phyloP scores from a whole-genome alignment of 2,329 filamentous ascomycete genomes.

The Phyllosticta citrichinensis region DNA sequence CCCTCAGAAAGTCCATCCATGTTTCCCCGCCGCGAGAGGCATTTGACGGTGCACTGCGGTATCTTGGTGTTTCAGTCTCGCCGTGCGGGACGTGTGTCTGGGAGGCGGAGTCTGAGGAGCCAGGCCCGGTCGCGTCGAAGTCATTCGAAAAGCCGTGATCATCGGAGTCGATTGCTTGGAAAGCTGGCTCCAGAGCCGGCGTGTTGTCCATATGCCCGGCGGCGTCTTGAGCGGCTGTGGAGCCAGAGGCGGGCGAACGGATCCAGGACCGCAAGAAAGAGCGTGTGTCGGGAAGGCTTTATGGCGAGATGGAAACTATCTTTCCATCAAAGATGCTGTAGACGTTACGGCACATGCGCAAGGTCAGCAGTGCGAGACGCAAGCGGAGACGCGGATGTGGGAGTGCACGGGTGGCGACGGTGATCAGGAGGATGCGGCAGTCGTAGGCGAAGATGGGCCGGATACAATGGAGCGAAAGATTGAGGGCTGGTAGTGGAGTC shows the following conservation, averaged over 20 bases:
- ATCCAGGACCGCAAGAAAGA: neutral
- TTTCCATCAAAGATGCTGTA: neutral
- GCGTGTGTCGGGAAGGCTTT: neutral
- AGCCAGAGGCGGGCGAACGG: neutral
- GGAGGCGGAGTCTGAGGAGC: neutral
- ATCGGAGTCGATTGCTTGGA: neutral
- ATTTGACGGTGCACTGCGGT: neutral
- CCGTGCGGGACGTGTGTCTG: neutral
- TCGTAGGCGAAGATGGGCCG: neutral
- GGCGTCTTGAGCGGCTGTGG: neutral
- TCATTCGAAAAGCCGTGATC: neutral
- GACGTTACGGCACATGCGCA: neutral
- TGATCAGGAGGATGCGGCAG: neutral
- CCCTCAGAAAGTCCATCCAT: slow-evolving; percentile 26
- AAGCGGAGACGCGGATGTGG: neutral
- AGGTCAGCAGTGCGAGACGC: neutral
- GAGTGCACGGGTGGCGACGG: neutral
- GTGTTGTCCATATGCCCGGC: neutral
- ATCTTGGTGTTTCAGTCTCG: neutral
- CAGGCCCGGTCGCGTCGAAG: neutral
- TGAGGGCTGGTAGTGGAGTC: neutral
- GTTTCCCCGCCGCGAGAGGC: slow-evolving; percentile 18
- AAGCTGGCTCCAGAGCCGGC: neutral
- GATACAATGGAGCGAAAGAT: neutral
- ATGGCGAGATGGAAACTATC: neutral